Percentiles rank a stretch among this genome's conserved stretches.
Evolutionary conservation across 1,139 yeast species (phyloP).

Genomic region (Geotrichum klebahnii): DNA sequence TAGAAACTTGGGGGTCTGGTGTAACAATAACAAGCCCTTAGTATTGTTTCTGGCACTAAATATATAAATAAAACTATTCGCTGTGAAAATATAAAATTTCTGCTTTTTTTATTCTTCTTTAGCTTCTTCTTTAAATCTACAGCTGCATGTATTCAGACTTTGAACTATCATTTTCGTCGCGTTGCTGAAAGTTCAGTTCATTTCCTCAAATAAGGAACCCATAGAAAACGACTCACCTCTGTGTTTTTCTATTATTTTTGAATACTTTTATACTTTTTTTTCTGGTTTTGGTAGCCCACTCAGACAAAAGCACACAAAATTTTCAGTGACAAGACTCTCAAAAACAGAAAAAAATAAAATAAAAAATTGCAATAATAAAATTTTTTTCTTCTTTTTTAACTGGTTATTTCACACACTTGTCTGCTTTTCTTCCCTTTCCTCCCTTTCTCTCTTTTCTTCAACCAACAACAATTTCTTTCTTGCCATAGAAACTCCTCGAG

Average conservation of each 20-base stretch:
- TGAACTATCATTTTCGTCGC: no score
- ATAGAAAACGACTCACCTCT: not conserved
- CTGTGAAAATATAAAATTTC: no score
- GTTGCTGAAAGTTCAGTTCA: no score
- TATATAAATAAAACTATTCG: not conserved
- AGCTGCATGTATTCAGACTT: no score
- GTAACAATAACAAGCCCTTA: no score
- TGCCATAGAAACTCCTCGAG: not conserved
- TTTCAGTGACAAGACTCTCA: not conserved
- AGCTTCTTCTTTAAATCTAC: no score
- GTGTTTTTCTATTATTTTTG: not conserved
- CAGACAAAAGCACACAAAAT: not conserved
- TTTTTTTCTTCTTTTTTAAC: slow-evolving; percentile 1
- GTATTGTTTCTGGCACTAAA: not conserved
- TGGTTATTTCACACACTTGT: not conserved
- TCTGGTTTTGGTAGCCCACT: slow-evolving; percentile 3
- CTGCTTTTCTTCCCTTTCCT: not conserved
- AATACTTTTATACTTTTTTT: not conserved
- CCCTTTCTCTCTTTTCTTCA: not conserved
- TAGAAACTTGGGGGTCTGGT: no score
- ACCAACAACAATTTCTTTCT: not conserved
- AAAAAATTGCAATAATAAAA: not conserved
- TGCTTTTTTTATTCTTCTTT: no score
- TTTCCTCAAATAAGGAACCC: not conserved
- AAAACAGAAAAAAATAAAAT: not conserved